Percentiles rank a stretch among this genome's conserved stretches.
These are phyloP conservation scores for Cystobasidium pallidum DNA, from an alignment of 1,284 basidiomycete genomes.

Conservation along the genomic window DNA sequence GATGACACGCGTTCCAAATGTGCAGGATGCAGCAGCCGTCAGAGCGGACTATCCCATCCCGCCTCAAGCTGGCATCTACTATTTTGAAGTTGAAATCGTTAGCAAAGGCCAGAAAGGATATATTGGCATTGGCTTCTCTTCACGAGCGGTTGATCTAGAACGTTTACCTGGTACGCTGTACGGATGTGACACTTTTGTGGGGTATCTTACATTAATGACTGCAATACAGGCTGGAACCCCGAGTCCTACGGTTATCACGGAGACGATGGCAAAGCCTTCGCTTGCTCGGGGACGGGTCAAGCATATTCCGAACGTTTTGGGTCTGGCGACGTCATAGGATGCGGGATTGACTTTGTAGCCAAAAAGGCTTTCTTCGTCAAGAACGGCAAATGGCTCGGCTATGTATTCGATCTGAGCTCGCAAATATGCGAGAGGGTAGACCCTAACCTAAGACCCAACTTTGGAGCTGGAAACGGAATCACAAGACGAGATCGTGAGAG, in stretches of 20 bases:
- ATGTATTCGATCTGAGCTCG: conserved; percentile 45
- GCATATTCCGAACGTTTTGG: conserved; percentile 74
- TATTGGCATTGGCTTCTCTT: conserved; percentile 75
- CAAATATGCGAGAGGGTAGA: conserved; percentile 14
- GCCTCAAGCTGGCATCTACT: conserved; percentile 80
- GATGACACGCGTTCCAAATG: conserved; percentile 4
- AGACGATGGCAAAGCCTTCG: conserved; percentile 80
- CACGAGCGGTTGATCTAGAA: conserved; percentile 64
- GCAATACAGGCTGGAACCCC: conserved; percentile 71
- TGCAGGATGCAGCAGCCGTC: conserved; percentile 75
- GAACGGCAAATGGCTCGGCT: conserved; percentile 78
- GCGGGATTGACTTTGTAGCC: conserved; percentile 75
- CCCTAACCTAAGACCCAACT: neutral
- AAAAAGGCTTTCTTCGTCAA: conserved; percentile 84
- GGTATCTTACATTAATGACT: neutral
- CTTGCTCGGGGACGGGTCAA: conserved; percentile 70
- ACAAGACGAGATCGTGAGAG: conserved; percentile 56
- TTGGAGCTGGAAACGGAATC: conserved; percentile 63
- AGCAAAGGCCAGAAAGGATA: conserved; percentile 80
- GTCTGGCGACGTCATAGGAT: conserved; percentile 79
- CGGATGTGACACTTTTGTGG: neutral
- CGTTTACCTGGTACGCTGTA: conserved; percentile 65
- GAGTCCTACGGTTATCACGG: conserved; percentile 93
- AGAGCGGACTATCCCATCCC: conserved; percentile 75
- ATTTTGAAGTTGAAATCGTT: conserved; percentile 82